A percentile compares a stretch with the other conserved stretches of the same genome.
These are phyloP conservation scores for Priceomyces fermenticarens DNA, from an alignment of 805 yeast genomes.

Conservation along the genomic window DNA sequence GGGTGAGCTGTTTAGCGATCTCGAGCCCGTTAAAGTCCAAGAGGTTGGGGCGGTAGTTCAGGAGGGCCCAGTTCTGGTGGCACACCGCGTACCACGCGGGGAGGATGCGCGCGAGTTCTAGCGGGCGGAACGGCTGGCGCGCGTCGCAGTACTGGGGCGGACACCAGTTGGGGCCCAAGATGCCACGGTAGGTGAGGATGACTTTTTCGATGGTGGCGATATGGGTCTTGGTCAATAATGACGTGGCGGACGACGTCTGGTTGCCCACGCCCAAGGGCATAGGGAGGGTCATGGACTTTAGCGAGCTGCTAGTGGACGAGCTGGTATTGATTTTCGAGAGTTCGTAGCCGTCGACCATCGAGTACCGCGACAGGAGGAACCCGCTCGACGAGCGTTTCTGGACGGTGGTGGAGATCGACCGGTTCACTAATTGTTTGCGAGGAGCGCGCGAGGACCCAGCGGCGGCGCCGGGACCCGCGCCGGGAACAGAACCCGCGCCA, in stretches of 20 bases:
- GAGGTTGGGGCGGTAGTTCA: slow-evolving; percentile 50
- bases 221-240: slow-evolving; percentile 39
- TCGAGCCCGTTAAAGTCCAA: slow-evolving; percentile 67
- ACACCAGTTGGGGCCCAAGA: slow-evolving; percentile 50
- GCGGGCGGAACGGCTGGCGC: slow-evolving; percentile 22
- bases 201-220: slow-evolving; percentile 45
- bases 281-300: slow-evolving; percentile 39
- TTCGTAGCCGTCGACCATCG: slow-evolving; percentile 59
- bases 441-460: no score
- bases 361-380: slow-evolving; percentile 28
- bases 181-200: slow-evolving; percentile 51
- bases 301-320: slow-evolving; percentile 40
- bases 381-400: slow-evolving; percentile 34
- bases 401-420: slow-evolving; percentile 43
- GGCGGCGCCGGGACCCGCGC: no score
- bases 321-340: slow-evolving; percentile 49
- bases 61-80: slow-evolving; percentile 56
- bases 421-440: slow-evolving; percentile 47
- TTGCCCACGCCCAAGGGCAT: slow-evolving; percentile 44
- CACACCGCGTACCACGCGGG: slow-evolving; percentile 49
- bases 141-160: slow-evolving; percentile 25
- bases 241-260: slow-evolving; percentile 37
- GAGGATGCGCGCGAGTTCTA: slow-evolving; percentile 35
- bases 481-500: no score
- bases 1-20: slow-evolving; percentile 71